Evolutionary conservation across 1,284 basidiomycete species (phyloP), one percentile per base, ranked within the genome.

Genomic region (Trametes polyzona): DNA sequence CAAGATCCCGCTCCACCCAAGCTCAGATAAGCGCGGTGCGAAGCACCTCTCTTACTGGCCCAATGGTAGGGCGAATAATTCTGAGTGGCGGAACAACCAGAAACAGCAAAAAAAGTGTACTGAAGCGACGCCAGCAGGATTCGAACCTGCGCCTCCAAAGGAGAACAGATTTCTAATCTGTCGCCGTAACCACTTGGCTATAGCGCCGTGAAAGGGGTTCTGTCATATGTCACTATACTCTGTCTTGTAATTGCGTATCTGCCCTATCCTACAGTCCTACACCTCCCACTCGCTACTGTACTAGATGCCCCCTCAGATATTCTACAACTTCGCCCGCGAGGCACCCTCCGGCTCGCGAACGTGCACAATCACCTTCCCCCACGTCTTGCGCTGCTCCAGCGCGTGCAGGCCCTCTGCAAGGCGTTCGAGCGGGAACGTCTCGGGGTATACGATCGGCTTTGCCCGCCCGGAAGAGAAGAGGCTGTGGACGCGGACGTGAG

Each of bases 331-430:
- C 2, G 52, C 58, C 35, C 37, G 59, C 8, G 58, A 41, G 8
- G 47, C 58, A 14, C 17, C 17, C n/a, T 71, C 67, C 26, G 82
- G 78, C 27, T 81, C 75, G 54, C 79, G 79, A 32, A 98, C 73
- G 35, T 80, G 79, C 1, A 94, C 83, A 19, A 96, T 78, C 0
- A 83, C 92, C 73, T 98, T 98, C 1, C 96, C 96, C 92, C 93
- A 98, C 2, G 95, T 96, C 76, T 93, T 86, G 57, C 96, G 78
- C 51, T 80, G 79, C 67, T 94, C 87, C 11, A 98, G 76, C 4
- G 84, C 84, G 30, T 77, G 77, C 11, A 98, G 78, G 0, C 93
- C 96, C 1, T 84, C 81, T 9, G 76, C 73, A 5, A 90, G 69
- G 23, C 72, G 73, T 19, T 86, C 83, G 5, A 92, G 69, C 0